Conservation (phyloP, 768 basidiomycete genomes). For the Clavaria fumosa region DNA sequence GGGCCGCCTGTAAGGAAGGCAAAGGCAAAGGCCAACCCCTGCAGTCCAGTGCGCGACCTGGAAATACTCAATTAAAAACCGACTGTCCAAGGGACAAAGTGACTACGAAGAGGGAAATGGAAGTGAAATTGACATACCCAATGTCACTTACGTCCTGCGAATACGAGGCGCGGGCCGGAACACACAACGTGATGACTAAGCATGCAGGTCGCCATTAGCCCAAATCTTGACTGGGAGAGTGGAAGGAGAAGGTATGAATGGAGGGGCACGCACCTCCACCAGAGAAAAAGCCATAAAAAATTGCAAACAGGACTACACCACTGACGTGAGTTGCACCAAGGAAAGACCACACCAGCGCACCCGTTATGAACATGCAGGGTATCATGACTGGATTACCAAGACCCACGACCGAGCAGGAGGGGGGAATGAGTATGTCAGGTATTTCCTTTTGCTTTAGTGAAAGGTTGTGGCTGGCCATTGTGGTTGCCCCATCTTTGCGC, state of each 20-base stretch:
- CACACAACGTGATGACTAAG: conserved; percentile 28
- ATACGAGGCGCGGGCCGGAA: conserved; percentile 28
- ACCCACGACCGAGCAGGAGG: too few relatives aligned
- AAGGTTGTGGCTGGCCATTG: too few relatives aligned
- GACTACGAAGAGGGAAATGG: background rate
- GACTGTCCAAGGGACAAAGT: conserved; percentile 20
- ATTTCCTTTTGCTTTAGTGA: too few relatives aligned
- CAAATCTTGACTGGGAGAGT: background rate
- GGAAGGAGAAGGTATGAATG: background rate
- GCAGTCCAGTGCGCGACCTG: background rate
- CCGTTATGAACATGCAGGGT: conserved; percentile 15
- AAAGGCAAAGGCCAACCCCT: background rate
- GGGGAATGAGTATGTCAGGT: too few relatives aligned
- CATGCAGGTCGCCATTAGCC: too few relatives aligned
- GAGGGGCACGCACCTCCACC: conserved; percentile 23
- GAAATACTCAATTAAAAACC: conserved; percentile 24
- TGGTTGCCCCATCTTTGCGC: too few relatives aligned
- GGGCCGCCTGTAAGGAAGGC: background rate
- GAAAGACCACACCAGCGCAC: conserved; percentile 25
- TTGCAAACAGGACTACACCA: conserved; percentile 30
- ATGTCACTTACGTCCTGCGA: conserved; percentile 34
- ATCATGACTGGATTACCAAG: conserved; percentile 18
- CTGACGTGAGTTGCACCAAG: conserved; percentile 34
- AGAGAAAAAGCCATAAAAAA: conserved; percentile 26
- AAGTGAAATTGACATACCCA: conserved; percentile 19